phyloP scores from a whole-genome alignment of 1,284 basidiomycete species.

The Rhodofomes roseus region DNA sequence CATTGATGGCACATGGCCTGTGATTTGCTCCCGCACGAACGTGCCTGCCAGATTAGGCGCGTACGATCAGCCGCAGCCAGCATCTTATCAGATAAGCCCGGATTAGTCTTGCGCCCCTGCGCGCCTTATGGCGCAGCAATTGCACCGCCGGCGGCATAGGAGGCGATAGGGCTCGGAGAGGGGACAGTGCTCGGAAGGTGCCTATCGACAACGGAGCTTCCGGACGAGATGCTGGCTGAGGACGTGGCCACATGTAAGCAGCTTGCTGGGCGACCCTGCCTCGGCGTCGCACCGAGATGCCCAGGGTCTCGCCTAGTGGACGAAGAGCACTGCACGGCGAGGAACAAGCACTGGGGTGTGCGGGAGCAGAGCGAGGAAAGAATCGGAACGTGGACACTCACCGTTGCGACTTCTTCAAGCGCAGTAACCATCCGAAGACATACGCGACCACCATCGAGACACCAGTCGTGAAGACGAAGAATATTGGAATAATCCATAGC shows the following conservation, averaged over 20 bases:
- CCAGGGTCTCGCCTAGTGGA: background rate
- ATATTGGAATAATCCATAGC: conserved; percentile 87
- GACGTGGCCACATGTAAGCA: background rate
- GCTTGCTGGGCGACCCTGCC: background rate
- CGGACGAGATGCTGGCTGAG: background rate
- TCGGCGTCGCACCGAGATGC: background rate
- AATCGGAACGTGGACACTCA: conserved; percentile 23
- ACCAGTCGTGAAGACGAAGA: conserved; percentile 70
- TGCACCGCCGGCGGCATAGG: background rate
- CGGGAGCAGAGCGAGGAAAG: too few relatives aligned
- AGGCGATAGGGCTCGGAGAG: background rate
- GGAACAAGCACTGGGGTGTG: too few relatives aligned
- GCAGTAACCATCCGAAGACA: conserved; percentile 45
- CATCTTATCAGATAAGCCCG: background rate
- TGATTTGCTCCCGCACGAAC: background rate
- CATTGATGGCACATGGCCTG: background rate
- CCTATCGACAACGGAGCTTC: background rate
- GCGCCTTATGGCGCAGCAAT: background rate
- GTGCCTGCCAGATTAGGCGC: background rate
- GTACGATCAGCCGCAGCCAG: background rate
- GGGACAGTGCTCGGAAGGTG: too few relatives aligned
- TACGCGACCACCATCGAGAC: conserved; percentile 59
- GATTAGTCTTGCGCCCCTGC: background rate
- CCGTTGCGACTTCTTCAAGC: conserved; percentile 63
- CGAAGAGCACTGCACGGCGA: background rate